Percentiles rank a stretch among this genome's conserved stretches.
Conservation (phyloP, 495 filamentous ascomycete genomes). For the Penicillium samsonianum region DNA sequence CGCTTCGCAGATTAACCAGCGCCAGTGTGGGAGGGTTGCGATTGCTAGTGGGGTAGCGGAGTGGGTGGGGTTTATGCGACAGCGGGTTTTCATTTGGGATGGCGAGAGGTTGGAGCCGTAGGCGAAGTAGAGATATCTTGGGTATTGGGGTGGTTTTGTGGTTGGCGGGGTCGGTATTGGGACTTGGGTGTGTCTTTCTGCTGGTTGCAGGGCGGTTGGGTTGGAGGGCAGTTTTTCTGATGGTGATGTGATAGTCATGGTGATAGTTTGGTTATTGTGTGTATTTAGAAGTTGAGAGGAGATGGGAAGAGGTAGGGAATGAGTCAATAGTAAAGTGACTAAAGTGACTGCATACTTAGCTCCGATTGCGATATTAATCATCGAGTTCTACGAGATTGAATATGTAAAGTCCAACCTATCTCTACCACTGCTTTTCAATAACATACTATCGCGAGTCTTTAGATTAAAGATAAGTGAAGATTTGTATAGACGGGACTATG, state of each 20-base stretch:
- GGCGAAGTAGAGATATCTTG: slow-evolving; percentile 61
- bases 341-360: too few relatives aligned
- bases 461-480: too few relatives aligned
- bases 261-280: not conserved
- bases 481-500: too few relatives aligned
- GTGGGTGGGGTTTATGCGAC: slow-evolving; percentile 51
- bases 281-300: not conserved
- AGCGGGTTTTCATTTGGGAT: slow-evolving; percentile 65
- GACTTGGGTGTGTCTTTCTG: slow-evolving; percentile 13
- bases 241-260: not conserved
- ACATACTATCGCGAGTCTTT: too few relatives aligned
- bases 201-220: not conserved
- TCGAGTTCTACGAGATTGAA: too few relatives aligned
- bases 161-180: slow-evolving; percentile 4
- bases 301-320: not conserved
- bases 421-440: too few relatives aligned
- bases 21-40: slow-evolving; percentile 52
- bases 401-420: too few relatives aligned
- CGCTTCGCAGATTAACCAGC: slow-evolving; percentile 65
- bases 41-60: slow-evolving; percentile 51
- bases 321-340: too few relatives aligned
- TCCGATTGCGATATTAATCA: too few relatives aligned
- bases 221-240: not conserved
- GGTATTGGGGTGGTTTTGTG: slow-evolving; percentile 7
- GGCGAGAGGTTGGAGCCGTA: slow-evolving; percentile 74